Base-by-base conservation (phyloP, 768 basidiomycete genomes). In the Rhodotorula kratochvilovae region DNA sequence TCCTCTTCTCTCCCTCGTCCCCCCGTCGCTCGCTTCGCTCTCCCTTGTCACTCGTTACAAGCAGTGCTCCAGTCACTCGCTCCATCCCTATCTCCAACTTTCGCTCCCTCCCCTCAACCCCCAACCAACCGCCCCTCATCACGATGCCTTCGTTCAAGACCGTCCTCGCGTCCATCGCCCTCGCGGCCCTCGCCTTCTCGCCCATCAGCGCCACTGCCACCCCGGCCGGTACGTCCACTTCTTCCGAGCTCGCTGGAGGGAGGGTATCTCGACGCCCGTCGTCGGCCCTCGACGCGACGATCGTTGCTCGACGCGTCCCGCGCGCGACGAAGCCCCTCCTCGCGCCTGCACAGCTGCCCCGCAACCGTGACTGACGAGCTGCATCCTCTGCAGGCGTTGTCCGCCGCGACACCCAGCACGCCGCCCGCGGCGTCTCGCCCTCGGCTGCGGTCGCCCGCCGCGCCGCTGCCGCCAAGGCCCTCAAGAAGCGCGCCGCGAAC, bases 71-170 rank as follows among this genome's bases (percentile, higher is more conserved):
- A 35, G 53, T 67, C 59, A 27, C 67, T 68, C 67, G 35, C 35
- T 58, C n/a, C 42, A 23, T 29, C 56, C 21, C 58, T 33, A n/a
- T n/a, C 50, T 5, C 31, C 68, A 29, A 16, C 45, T 23, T 42
- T 5, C 51, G 15, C 15, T 15, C 25, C 23, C 48, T 42, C 21
- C 27, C 33, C 33, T 35, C 15, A 55, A 50, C 33, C 48, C 61
- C 46, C 54, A 50, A 45, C 48, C 19, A 31, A 6, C 45, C 67
- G 15, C 25, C 7, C 53, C 5, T 33, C 45, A 12, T 50, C 51
- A 42, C 50, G 39, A 72, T 72, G 71, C 71, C 71, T 61, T 61
- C 71, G 53, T 56, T 63, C 63, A 71, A 73, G 69, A 51, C 67
- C 63, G 55, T 65, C 70, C 68, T 71, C 68, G 25, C 54, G 63